Conservation (phyloP, 345 rosid genomes). For the Brassica nigra region DNA sequence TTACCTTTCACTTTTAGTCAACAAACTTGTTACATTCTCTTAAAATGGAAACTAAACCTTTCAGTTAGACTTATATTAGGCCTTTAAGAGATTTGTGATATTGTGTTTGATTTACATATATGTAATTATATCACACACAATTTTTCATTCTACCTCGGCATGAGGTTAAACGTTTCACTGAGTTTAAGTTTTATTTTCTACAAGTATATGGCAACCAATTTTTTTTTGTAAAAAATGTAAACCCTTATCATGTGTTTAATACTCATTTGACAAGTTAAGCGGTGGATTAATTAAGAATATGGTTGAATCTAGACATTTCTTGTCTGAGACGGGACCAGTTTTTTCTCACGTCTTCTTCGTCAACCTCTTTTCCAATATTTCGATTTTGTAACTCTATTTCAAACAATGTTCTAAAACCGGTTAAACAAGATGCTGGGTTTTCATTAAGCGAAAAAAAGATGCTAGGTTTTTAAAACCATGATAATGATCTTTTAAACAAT, state of each 20-base stretch:
- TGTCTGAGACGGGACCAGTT: constrained; percentile 7
- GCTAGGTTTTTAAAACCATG: neutral
- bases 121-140: neutral
- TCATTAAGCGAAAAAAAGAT: neutral
- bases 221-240: neutral
- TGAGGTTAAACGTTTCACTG: neutral
- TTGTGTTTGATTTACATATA: neutral
- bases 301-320: neutral
- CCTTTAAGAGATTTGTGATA: neutral
- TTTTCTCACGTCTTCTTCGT: neutral
- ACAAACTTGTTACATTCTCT: neutral
- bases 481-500: neutral
- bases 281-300: neutral
- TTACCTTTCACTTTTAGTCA: neutral
- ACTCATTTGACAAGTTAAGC: neutral
- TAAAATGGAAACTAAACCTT: neutral
- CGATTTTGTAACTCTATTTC: neutral
- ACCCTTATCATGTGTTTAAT: neutral
- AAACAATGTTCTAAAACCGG: neutral
- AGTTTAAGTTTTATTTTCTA: neutral
- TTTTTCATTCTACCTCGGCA: neutral
- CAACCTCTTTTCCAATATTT: neutral
- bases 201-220: neutral
- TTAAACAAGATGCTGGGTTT: neutral
- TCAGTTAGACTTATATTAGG: neutral